Base-by-base conservation (phyloP, 1,284 basidiomycete genomes). In the Earliella scabrosa region DNA sequence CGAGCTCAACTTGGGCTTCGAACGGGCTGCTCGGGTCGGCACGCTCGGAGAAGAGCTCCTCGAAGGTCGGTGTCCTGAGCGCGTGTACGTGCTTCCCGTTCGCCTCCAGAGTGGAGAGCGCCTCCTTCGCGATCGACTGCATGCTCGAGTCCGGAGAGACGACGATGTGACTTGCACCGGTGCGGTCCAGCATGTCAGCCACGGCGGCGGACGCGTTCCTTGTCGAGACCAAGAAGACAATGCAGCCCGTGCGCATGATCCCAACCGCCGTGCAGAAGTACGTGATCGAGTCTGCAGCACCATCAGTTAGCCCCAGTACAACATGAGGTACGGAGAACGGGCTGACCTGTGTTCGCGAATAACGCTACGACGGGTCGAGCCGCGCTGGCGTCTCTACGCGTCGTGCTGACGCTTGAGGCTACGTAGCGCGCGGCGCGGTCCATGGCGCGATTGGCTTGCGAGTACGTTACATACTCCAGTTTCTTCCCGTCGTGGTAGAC, bases 151-250 rank as follows among this genome's bases (percentile, higher is more conserved):
- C 52, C 8, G 32, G 6, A 5, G 47, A 50, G 14, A 50, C 40
- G 18, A 55, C 11, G 16, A 55, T 3, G n/a, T 50, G 41, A 1
- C n/a, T 7, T 3, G 41, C 18, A 3, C 35, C 43, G 5, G 53
- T 50, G 11, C 41, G 47, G 26, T 45, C 26, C 23, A 48, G 40
- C 32, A 55, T 44, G 38, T 55, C 41, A 9, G 53, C 36, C 5
- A 55, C 35, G 23, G 47, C 53, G 11, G 31, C 41, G 23, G 46
- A 18, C 5, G 34, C 40, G 20, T 55, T 55, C 32, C 53, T 46
- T 3, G 43, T 29, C 2, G 53, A 55, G 34, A 55, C 38, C 13
- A 32, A 34, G 35, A 55, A 55, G 1, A 41, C 35, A 6, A 32
- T 21, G 35, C 14, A 32, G 5, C 53, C 53, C 13, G 53, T 47